A percentile compares a stretch with the other conserved stretches of the same genome.
These are phyloP conservation scores for Pythium folliculosum DNA, from an alignment of 352 stramenopile genomes.

Conservation along the genomic window DNA sequence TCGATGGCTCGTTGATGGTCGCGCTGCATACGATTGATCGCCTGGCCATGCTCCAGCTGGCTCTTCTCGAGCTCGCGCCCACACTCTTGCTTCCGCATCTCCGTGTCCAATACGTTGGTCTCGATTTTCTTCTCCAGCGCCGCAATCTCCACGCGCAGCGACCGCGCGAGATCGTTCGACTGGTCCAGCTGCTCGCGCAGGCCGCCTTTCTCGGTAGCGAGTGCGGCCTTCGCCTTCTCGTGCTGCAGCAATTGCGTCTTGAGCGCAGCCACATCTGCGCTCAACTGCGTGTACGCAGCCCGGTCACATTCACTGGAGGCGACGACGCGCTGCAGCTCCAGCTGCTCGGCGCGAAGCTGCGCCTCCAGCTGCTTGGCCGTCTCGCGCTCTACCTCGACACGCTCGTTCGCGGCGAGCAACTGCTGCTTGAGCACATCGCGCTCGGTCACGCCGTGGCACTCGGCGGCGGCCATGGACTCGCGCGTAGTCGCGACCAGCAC, in stretches of 20 bases:
- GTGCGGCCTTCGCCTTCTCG: conserved; percentile 44
- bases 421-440: conserved; percentile 60
- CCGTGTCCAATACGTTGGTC: conserved; percentile 30
- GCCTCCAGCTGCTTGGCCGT: conserved; percentile 43
- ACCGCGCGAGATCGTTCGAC: conserved; percentile 35
- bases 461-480: conserved; percentile 34
- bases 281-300: conserved; percentile 34
- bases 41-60: conserved; percentile 35
- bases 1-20: conserved; percentile 45
- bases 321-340: conserved; percentile 47
- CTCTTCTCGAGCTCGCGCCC: conserved; percentile 50
- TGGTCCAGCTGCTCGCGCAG: conserved; percentile 40
- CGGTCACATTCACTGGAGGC: conserved; percentile 41
- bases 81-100: conserved; percentile 52
- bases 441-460: conserved; percentile 44
- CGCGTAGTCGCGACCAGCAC: conserved; percentile 35
- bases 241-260: conserved; percentile 52
- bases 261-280: conserved; percentile 54
- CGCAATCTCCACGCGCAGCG: conserved; percentile 37
- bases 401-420: conserved; percentile 40
- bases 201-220: conserved; percentile 45
- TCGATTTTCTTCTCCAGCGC: conserved; percentile 44
- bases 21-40: conserved; percentile 47
- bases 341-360: conserved; percentile 47
- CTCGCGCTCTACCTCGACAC: conserved; percentile 40